Evolutionary conservation across 2,329 filamentous ascomycete species (phyloP), one percentile per base, ranked within the genome.

Genomic region (Blastomyces gilchristii): DNA sequence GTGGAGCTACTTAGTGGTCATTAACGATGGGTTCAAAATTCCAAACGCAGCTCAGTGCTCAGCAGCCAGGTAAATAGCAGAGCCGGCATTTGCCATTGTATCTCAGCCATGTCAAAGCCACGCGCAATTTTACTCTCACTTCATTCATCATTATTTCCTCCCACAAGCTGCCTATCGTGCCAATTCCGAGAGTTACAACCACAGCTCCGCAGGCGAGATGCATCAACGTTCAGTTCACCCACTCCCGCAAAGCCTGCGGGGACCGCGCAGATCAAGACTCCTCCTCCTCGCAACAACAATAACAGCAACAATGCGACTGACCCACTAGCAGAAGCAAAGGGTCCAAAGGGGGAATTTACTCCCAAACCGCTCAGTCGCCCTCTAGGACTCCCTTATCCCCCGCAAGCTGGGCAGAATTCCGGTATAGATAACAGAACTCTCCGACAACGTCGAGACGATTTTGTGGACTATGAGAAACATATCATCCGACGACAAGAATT

Each of bases 401-500:
- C 94, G 0, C 77, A 81, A 63, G 77, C 84, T 14, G 91, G 91
- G 64, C 87, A 97, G 74, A 97, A 97, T 76, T 87, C 86, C 1
- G 91, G 91, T 61, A 75, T 89, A 65, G 90, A 95, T 70, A 71
- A 69, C 22, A 85, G 92, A 50, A 82, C 86, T 0, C 74, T 89
- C 66, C 80, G 80, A 65, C 81, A 96, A 76, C 84, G 85, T 59
- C 83, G 87, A 50, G 85, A 90, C 67, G 91, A 96, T 72, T 91
- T 96, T 72, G 85, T 90, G 67, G 81, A 94, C 76, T 92, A 90
- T 71, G 87, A 94, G 64, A 92, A 90, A 75, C 92, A 97, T 73
- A 77, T 97, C 8, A 81, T 84, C 67, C 84, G 87, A 68, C 85
- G 93, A 67, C 83, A 89, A 69, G 82, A 90, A 72, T 80, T 97